These are phyloP conservation scores for Amanita brunnescens DNA, from an alignment of 768 basidiomycete genomes.

Conservation along the genomic window DNA sequence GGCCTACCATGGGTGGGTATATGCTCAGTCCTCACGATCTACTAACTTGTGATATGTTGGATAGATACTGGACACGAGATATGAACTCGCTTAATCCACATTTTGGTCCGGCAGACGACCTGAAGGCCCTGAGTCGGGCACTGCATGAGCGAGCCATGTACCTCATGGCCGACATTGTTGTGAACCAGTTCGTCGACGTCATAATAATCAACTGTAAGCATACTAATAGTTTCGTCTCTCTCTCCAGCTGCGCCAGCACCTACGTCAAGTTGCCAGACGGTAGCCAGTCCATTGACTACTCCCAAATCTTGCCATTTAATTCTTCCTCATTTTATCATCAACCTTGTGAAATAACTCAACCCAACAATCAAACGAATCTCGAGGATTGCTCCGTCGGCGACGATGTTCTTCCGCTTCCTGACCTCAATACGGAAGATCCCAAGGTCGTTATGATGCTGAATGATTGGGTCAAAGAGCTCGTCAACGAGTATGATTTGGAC, in stretches of 20 bases:
- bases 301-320: conserved; percentile 21
- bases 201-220: not conserved
- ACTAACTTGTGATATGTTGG: not conserved
- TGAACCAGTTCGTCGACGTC: conserved; percentile 68
- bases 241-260: conserved; percentile 13
- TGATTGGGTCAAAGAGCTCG: conserved; percentile 52
- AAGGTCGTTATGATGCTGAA: conserved; percentile 44
- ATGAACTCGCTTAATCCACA: conserved; percentile 54
- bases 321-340: conserved; percentile 40
- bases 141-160: conserved; percentile 54
- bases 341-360: conserved; percentile 57
- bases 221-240: not conserved
- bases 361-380: conserved; percentile 44
- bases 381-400: conserved; percentile 78
- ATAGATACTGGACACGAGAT: conserved; percentile 39
- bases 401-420: conserved; percentile 49
- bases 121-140: conserved; percentile 56
- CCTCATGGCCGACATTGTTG: conserved; percentile 70
- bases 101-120: conserved; percentile 68
- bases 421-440: conserved; percentile 62
- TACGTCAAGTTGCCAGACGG: conserved; percentile 9
- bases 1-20: conserved; percentile 63
- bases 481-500: conserved; percentile 51
- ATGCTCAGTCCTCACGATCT: not conserved
- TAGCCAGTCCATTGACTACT: conserved; percentile 19